Base-by-base conservation (phyloP, 257 asterid genomes). In the Schizonepeta tenuifolia region DNA sequence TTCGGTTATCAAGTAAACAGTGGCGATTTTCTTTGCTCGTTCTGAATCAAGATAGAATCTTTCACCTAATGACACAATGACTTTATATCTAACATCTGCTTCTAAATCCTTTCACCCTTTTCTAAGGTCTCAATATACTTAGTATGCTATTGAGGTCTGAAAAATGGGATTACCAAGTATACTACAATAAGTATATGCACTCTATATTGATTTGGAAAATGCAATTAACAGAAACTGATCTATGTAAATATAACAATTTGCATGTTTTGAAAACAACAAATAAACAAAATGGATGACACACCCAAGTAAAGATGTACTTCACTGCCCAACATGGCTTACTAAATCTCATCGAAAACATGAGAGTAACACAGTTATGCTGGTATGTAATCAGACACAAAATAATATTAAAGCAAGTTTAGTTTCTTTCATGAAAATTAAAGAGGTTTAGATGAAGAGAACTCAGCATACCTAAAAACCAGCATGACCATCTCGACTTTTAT, bases 131-230 rank as follows among this genome's bases (percentile, higher is more conserved):
- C 31, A 20, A 75, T 68, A 78, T 53, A 81, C 80, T 47, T 46
- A 77, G 67, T 65, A 81, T 55, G 78, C 57, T 71, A 81, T 66
- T 71, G 82, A 86, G 83, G 36, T 53, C 13, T 20, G 2, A 31
- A 17, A 53, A 75, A 43, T 73, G 62, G 68, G 50, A 71, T 38
- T 22, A 47, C 43, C 7, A 12, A 18, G 36, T 55, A 44, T 50
- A 49, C 44, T 44, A 65, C 5, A 49, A 20, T 58, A 71, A 26
- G 22, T 72, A 76, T 74, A 69, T 56, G 78, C 79, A 78, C 65
- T n/a, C 49, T 46, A 66, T 72, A 73, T 63, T 71, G 67, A 80
- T 71, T 46, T 14, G 18, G 62, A 54, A 67, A 69, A 75, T 49
- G 22, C 49, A 71, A 80, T 82, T 71, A 79, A 79, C 78, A 75